These are phyloP conservation scores for Ascochyta rabiei DNA, from an alignment of 2,329 filamentous ascomycete species.

Conservation along the genomic window DNA sequence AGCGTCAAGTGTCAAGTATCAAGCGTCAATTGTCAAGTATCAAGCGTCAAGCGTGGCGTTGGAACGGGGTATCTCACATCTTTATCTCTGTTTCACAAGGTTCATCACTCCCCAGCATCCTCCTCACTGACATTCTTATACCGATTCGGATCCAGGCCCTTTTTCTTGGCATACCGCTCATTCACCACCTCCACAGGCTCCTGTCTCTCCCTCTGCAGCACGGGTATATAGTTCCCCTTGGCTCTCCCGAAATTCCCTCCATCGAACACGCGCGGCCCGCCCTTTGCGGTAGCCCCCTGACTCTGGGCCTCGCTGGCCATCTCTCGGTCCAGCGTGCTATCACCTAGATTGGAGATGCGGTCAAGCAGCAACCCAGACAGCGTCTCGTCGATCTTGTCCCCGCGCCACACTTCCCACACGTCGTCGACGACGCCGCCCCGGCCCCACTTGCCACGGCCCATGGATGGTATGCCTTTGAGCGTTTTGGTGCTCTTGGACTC, in stretches of 20 bases:
- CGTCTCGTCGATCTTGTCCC: constrained; percentile 87
- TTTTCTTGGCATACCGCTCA: constrained; percentile 61
- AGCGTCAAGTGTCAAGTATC: too few relatives aligned
- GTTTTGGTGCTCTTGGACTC: constrained; percentile 50
- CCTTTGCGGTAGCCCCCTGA: constrained; percentile 27
- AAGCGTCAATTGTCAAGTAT: too few relatives aligned
- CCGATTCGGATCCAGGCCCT: constrained; percentile 49
- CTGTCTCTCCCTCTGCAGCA: constrained; percentile 62
- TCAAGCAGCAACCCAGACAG: constrained; percentile 77
- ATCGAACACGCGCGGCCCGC: constrained; percentile 62
- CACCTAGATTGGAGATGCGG: constrained; percentile 56
- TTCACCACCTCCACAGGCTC: constrained; percentile 68
- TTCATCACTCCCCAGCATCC: constrained; percentile 38
- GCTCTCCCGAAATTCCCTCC: constrained; percentile 61
- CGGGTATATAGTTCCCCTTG: constrained; percentile 63
- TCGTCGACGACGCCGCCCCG: constrained; percentile 53
- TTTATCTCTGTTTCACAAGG: neutral
- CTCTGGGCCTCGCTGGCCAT: constrained; percentile 12
- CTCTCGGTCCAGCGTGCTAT: constrained; percentile 30
- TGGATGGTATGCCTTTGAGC: constrained; percentile 19
- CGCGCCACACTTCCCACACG: constrained; percentile 83
- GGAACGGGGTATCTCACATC: too few relatives aligned
- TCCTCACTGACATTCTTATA: constrained; percentile 25
- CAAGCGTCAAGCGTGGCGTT: too few relatives aligned
- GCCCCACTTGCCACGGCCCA: constrained; percentile 44